Conservation (phyloP, 306 rosid genomes). For the Pachyrhizus erosus region DNA sequence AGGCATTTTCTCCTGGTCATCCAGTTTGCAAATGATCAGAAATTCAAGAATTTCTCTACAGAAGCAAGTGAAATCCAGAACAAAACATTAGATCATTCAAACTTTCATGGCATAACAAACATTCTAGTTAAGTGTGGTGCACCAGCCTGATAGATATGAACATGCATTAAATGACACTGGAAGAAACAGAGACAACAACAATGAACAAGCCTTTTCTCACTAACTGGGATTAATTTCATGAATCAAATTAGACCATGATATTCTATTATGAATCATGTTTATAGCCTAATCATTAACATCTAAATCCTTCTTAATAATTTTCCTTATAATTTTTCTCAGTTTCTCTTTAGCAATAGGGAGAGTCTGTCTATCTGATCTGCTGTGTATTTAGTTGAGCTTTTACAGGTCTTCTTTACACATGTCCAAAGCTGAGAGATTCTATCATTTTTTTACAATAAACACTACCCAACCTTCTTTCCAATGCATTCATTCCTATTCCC, state of each 20-base stretch:
- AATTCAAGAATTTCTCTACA: constrained; percentile 19
- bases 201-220: background rate
- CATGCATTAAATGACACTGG: constrained; percentile 18
- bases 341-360: background rate
- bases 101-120: background rate
- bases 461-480: background rate
- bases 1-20: constrained; percentile 17
- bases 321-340: background rate
- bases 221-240: background rate
- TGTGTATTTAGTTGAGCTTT: background rate
- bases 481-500: background rate
- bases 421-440: constrained; percentile 6
- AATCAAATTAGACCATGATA: background rate
- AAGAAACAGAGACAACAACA: background rate
- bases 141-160: background rate
- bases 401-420: background rate
- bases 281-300: background rate
- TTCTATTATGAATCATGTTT: background rate
- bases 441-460: background rate
- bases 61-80: constrained; percentile 26
- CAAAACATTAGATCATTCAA: constrained; percentile 9
- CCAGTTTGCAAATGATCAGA: background rate
- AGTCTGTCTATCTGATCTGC: background rate
- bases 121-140: background rate
- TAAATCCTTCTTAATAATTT: background rate